Evolutionary conservation across 768 basidiomycete genomes (phyloP), one percentile per base, ranked within the genome.

Genomic region (Russula sp.): DNA sequence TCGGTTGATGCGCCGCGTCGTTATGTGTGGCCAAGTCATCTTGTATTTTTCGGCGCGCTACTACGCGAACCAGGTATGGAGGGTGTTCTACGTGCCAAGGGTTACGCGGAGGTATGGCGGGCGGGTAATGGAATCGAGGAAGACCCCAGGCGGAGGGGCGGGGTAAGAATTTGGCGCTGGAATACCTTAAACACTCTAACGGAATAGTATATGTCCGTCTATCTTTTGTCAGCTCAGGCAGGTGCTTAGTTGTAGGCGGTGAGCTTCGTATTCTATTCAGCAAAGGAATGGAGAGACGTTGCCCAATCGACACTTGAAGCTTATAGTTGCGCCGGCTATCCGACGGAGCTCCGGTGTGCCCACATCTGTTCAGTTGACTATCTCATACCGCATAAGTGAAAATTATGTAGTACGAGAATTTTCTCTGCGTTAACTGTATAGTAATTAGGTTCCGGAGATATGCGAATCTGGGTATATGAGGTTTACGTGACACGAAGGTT

Each of bases 41-140:
- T 98, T 16, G 82, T 93, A 3, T 76, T 94, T 57, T 98, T 98
- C 70, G 92, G 91, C 5, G 80, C 80, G n/a, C 75, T 98, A 50
- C 76, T 96, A 48, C 73, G 77, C 6, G 74, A 81, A 55, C 73
- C 77, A 9, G 82, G 79, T 2, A 77, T 92, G 1, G 70, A 73
- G 50, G 66, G 72, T 2, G 27, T 84, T 31, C 73, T 94, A 53
- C 70, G 74, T 55, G 71, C 70, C 16, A 78, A 78, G 42, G 88
- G 87, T 4, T 97, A 94, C 67, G 45, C 55, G 20, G 84, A 88
- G 69, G 78, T 84, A 0, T 86, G 86, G 86, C 76, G 75, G 27
- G 77, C 75, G 10, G 88, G 88, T 64, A 82, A 85, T 60, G 80
- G 80, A 27, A 86, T 85, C 79, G 87, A 92, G 70, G 92, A 93